Conservation (phyloP, 495 filamentous ascomycete genomes). For the Aspergillus saccharolyticus region DNA sequence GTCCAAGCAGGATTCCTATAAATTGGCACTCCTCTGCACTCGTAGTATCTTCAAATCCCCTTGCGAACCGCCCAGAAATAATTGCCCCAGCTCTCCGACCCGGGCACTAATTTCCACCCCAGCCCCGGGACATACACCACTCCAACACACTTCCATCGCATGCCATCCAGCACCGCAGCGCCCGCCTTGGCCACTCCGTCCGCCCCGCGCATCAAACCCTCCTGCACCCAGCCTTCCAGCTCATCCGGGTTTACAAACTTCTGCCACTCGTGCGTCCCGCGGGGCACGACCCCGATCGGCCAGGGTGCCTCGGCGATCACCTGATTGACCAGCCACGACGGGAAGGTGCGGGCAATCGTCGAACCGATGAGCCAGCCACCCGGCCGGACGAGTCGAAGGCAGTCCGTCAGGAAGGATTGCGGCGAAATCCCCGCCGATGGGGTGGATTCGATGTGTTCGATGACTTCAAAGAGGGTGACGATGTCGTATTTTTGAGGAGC, state of each 20-base stretch:
- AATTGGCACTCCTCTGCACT: no score
- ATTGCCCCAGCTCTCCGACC: constrained; percentile 85
- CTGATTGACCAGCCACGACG: constrained; percentile 86
- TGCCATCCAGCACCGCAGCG: constrained; percentile 42
- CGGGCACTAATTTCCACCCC: constrained; percentile 81
- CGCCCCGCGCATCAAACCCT: constrained; percentile 35
- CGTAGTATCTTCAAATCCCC: constrained; percentile 27
- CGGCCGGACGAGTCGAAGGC: constrained; percentile 70
- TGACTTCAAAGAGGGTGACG: constrained; percentile 85
- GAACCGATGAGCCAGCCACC: constrained; percentile 90
- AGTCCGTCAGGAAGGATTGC: constrained; percentile 60
- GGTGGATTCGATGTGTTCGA: constrained; percentile 70
- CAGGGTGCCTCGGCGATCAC: constrained; percentile 78
- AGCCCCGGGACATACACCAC: constrained; percentile 85
- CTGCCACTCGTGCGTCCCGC: constrained; percentile 89
- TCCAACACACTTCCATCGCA: constrained; percentile 60
- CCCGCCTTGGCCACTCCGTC: constrained; percentile 48
- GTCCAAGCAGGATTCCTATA: no score
- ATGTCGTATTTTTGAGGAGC: constrained; percentile 52
- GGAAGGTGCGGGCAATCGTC: constrained; percentile 84
- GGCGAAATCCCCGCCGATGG: constrained; percentile 46
- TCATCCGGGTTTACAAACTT: constrained; percentile 92
- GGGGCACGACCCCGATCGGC: constrained; percentile 78
- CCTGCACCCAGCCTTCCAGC: constrained; percentile 56
- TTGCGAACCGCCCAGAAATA: constrained; percentile 91